Conservation (phyloP, 768 basidiomycete genomes). For the Strobilomyces dryophilus region DNA sequence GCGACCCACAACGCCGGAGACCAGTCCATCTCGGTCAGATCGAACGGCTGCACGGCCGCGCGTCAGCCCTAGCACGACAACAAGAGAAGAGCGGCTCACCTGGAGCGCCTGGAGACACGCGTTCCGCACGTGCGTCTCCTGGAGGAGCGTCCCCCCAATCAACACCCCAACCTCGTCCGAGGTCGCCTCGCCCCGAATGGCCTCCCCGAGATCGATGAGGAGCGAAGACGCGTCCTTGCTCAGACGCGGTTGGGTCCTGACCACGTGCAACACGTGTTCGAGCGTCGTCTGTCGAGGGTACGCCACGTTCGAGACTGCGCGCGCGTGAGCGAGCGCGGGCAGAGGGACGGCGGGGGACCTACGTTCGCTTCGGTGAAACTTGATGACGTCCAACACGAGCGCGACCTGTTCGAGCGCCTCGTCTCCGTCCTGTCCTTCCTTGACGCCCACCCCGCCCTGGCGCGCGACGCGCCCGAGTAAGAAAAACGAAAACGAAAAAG, state of each 20-base stretch:
- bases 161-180: constrained; percentile 61
- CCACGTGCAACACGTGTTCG: constrained; percentile 63
- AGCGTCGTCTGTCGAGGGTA: constrained; percentile 77
- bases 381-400: constrained; percentile 45
- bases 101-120: constrained; percentile 89
- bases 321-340: background rate
- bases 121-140: constrained; percentile 84
- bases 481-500: constrained; percentile 78
- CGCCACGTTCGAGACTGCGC: constrained; percentile 56
- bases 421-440: constrained; percentile 35
- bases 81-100: constrained; percentile 39
- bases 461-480: constrained; percentile 65
- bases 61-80: background rate
- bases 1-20: constrained; percentile 85
- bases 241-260: constrained; percentile 73
- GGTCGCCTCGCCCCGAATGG: constrained; percentile 63
- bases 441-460: constrained; percentile 60
- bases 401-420: constrained; percentile 79
- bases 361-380: constrained; percentile 33
- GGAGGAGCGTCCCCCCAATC: constrained; percentile 70
- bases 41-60: constrained; percentile 65
- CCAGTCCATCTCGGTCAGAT: constrained; percentile 93
- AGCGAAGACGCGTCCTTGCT: constrained; percentile 81
- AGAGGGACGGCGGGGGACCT: constrained; percentile 5
- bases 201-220: constrained; percentile 76